Evolutionary conservation across 768 basidiomycete species (phyloP), one percentile per base, ranked within the genome.

Genomic region (Favolaschia claudopus): DNA sequence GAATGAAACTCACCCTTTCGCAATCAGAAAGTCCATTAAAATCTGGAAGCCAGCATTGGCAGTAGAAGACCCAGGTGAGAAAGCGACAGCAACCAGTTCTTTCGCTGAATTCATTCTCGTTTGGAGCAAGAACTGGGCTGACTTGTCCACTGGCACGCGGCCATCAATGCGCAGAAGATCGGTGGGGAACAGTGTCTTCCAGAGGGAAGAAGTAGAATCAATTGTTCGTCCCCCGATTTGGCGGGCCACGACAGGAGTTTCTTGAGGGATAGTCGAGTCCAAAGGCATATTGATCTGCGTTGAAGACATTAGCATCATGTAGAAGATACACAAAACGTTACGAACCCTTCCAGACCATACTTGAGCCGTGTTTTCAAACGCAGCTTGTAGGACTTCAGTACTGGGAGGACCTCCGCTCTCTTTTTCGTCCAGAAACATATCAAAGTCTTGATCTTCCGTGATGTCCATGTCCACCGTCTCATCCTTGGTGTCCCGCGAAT

Each of bases 331-430:
- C 24, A 46, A 33, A 42, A 45, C 50, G 13, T 28, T 7, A 70
- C 82, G 67, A 69, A 92, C 92, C 74, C 85, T 89, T 60, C 92
- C 92, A 6, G 71, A 76, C 93, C 92, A 95, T 19, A 93, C 88
- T 32, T 76, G 74, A 5, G 86, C 83, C 22, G 82, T 64, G n/a
- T 76, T 78, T 53, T 88, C 84, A 63, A 91, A 85, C 13, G 72
- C 72, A 19, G 77, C 79, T 58, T 83, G 80, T 40, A 80, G 77
- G 19, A 74, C 77, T 50, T 82, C 82, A 15, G 79, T 55, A 34
- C 63, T 67, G 34, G 72, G 64, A 4, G 66, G 72, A 15, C 65
- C 60, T 1, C 81, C 78, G 27, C 79, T 72, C 15, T 85, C 83
- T 59, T 88, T 84, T 56, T 90, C 86, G 55, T 86, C 84, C 34